Conservation (phyloP, 2,329 filamentous ascomycete species). For the Amesomyces nigricolor region DNA sequence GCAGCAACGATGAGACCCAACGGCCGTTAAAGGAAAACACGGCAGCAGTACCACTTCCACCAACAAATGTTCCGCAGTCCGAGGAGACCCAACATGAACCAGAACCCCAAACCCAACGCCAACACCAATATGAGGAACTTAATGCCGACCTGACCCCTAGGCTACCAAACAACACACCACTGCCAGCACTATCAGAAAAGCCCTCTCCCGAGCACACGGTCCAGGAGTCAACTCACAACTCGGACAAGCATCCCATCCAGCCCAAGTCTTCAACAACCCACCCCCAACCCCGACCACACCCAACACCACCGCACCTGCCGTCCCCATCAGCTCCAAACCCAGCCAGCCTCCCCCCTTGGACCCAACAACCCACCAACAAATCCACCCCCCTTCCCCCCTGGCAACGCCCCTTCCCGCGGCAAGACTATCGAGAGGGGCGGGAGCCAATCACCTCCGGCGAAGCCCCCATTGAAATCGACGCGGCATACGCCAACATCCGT, state of each 20-base stretch:
- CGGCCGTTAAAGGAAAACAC: not conserved
- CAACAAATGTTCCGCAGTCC: not conserved
- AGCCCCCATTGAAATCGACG: not conserved
- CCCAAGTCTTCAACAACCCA: too few relatives aligned
- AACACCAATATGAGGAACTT: not conserved
- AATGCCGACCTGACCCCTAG: not conserved
- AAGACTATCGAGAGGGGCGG: too few relatives aligned
- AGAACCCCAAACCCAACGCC: slow-evolving; percentile 2
- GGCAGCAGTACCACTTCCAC: not conserved
- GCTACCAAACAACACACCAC: not conserved
- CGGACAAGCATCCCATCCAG: slow-evolving; percentile 26
- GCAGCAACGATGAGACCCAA: slow-evolving; percentile 2
- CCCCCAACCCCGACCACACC: slow-evolving; percentile 11
- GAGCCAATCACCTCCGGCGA: not conserved
- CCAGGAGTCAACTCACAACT: slow-evolving; percentile 21
- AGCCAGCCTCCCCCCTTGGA: slow-evolving; percentile 5
- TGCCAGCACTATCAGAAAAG: not conserved
- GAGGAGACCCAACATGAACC: not conserved
- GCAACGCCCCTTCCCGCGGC: not conserved
- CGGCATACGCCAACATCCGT: too few relatives aligned
- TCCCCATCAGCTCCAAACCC: not conserved
- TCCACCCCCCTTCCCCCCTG: not conserved
- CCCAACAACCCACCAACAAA: slow-evolving; percentile 7
- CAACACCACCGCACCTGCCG: not conserved
- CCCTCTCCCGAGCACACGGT: slow-evolving; percentile 7